Conservation (phyloP, 1,139 yeast genomes). For the Magnusiomyces paraingens region DNA sequence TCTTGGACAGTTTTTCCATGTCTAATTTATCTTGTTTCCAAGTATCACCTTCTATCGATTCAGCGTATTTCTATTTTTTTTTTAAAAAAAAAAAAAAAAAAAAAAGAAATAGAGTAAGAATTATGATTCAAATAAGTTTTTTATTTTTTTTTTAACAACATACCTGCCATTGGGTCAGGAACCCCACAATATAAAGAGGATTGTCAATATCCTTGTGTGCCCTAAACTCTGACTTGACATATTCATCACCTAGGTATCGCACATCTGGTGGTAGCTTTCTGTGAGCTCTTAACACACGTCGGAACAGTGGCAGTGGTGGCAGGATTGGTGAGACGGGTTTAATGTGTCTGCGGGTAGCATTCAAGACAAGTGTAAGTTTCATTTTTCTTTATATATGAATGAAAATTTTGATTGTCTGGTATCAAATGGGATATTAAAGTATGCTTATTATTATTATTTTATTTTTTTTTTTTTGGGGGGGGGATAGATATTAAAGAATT, state of each 20-base stretch:
- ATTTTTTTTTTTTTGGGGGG: too few relatives aligned
- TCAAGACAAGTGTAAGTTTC: slow-evolving; percentile 44
- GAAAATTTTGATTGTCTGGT: too few relatives aligned
- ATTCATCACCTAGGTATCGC: slow-evolving; percentile 77
- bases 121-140: not conserved
- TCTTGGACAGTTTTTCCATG: slow-evolving; percentile 59
- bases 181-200: slow-evolving; percentile 90
- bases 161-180: slow-evolving; percentile 82
- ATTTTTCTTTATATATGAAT: slow-evolving; percentile 30
- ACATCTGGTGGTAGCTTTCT: slow-evolving; percentile 48
- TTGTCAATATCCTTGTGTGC: slow-evolving; percentile 80
- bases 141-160: not conserved
- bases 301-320: slow-evolving; percentile 75
- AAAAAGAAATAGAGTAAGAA: not conserved
- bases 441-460: too few relatives aligned
- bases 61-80: slow-evolving; percentile 46
- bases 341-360: slow-evolving; percentile 54
- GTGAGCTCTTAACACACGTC: slow-evolving; percentile 77
- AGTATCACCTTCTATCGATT: slow-evolving; percentile 60
- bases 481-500: too few relatives aligned
- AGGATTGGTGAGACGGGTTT: slow-evolving; percentile 52
- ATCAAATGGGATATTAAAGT: too few relatives aligned
- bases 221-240: slow-evolving; percentile 82
- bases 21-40: slow-evolving; percentile 73
- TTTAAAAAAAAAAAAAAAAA: not conserved